These are phyloP conservation scores for Paraconiothyrium sp. DNA, from an alignment of 2,329 filamentous ascomycete species.

Conservation along the genomic window DNA sequence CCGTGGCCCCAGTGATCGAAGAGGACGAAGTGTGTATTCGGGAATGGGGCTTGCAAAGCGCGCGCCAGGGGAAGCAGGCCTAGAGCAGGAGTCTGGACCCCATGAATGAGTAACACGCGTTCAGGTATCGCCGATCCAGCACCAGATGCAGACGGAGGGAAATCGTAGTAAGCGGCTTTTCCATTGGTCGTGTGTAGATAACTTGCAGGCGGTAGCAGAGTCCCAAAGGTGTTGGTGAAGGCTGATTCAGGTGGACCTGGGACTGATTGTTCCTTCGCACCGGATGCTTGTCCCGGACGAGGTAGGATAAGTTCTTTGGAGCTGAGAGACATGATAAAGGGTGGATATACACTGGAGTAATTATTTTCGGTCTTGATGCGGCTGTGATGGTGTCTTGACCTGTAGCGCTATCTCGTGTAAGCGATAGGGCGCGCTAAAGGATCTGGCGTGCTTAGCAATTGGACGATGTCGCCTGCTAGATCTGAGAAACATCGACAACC, in stretches of 20 bases:
- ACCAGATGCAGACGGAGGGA: slow-evolving; percentile 48
- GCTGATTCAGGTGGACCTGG: slow-evolving; percentile 48
- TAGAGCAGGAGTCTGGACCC: slow-evolving; percentile 62
- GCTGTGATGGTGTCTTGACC: neutral
- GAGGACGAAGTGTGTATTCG: slow-evolving; percentile 53
- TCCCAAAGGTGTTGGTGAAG: slow-evolving; percentile 52
- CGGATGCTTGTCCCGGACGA: slow-evolving; percentile 30
- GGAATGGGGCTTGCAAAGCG: slow-evolving; percentile 47
- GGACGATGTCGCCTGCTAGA: neutral
- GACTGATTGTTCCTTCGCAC: slow-evolving; percentile 35
- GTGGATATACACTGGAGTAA: too few species aligned
- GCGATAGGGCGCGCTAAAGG: slow-evolving; percentile 2
- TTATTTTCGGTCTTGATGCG: neutral
- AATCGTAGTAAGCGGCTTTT: slow-evolving; percentile 54
- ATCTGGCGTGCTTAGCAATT: slow-evolving; percentile 1
- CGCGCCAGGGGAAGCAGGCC: slow-evolving; percentile 57
- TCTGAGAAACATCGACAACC: too few species aligned
- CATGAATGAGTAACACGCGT: slow-evolving; percentile 60
- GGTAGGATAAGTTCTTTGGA: slow-evolving; percentile 31
- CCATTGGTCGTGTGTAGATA: slow-evolving; percentile 47
- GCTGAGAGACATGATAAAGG: slow-evolving; percentile 12
- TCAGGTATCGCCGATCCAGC: slow-evolving; percentile 13
- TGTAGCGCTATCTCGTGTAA: neutral
- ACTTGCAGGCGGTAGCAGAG: slow-evolving; percentile 50
- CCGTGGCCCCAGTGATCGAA: slow-evolving; percentile 66